Evolutionary conservation across 768 basidiomycete species (phyloP).

Genomic region (Tulasnella sp.): DNA sequence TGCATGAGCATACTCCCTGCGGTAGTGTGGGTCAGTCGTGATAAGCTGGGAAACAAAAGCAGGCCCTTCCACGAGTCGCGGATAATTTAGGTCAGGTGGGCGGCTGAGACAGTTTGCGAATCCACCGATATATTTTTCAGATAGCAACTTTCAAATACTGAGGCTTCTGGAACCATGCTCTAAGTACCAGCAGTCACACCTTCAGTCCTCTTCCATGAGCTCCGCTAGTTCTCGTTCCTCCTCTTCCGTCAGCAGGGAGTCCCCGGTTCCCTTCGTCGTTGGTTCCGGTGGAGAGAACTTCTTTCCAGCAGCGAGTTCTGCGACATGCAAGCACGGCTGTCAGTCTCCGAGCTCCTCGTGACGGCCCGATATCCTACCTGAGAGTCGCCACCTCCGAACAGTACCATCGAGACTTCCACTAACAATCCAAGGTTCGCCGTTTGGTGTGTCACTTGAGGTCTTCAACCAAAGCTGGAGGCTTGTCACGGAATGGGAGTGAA

Average conservation of each 20-base stretch:
- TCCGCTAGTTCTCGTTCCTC: constrained; percentile 87
- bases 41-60: too few species aligned
- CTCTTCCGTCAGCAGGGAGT: constrained; percentile 60
- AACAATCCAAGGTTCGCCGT: constrained; percentile 50
- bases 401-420: constrained; percentile 82
- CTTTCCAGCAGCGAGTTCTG: constrained; percentile 20
- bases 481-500: constrained; percentile 85
- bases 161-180: background rate
- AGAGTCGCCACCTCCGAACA: constrained; percentile 72
- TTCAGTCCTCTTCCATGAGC: constrained; percentile 42
- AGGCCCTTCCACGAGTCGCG: too few species aligned
- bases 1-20: background rate
- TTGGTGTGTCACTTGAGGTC: background rate
- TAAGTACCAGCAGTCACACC: too few species aligned
- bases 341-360: background rate
- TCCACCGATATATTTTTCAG: background rate
- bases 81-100: too few species aligned
- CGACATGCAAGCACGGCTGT: background rate
- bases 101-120: too few species aligned
- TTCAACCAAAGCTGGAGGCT: constrained; percentile 67
- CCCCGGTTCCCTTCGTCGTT: constrained; percentile 28
- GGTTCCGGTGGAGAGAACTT: constrained; percentile 29
- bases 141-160: background rate
- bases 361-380: constrained; percentile 39
- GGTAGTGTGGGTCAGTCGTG: background rate